Evolutionary conservation across 2,329 filamentous ascomycete genomes (phyloP).

Genomic region (Delphinella strobiligena): DNA sequence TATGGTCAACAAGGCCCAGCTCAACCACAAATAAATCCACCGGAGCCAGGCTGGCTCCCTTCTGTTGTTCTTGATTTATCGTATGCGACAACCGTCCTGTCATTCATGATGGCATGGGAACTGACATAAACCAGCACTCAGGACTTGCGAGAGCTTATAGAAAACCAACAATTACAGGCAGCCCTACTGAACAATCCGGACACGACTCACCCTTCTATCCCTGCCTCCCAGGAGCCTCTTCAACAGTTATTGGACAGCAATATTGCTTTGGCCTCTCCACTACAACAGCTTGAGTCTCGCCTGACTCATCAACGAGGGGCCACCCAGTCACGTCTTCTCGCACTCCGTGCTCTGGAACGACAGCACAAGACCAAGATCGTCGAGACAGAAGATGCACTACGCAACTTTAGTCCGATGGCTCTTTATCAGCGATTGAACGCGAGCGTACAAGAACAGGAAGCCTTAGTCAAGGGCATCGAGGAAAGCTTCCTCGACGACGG

Average conservation of each 20-base stretch:
- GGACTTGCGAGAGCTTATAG: slow-evolving; percentile 61
- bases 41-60: slow-evolving; percentile 65
- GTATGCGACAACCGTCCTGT: slow-evolving; percentile 37
- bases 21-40: slow-evolving; percentile 16
- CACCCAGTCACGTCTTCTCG: slow-evolving; percentile 70
- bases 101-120: slow-evolving; percentile 3
- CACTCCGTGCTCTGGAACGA: slow-evolving; percentile 77
- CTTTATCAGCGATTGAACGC: slow-evolving; percentile 72
- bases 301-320: slow-evolving; percentile 51
- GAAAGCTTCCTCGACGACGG: slow-evolving; percentile 77
- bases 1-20: neutral
- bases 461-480: slow-evolving; percentile 69
- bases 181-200: slow-evolving; percentile 58
- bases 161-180: slow-evolving; percentile 53
- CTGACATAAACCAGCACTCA: slow-evolving; percentile 47
- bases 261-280: slow-evolving; percentile 52
- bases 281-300: slow-evolving; percentile 48
- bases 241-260: slow-evolving; percentile 57
- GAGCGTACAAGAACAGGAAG: slow-evolving; percentile 71
- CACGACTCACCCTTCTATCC: slow-evolving; percentile 61
- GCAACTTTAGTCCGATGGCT: slow-evolving; percentile 73
- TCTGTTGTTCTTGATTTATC: slow-evolving; percentile 67
- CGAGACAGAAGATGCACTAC: slow-evolving; percentile 76
- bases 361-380: slow-evolving; percentile 81
- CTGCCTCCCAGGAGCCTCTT: slow-evolving; percentile 52